Evolutionary conservation across 2,329 filamentous ascomycete genomes (phyloP), one percentile per base, ranked within the genome.

Genomic region (Aureobasidium lini): DNA sequence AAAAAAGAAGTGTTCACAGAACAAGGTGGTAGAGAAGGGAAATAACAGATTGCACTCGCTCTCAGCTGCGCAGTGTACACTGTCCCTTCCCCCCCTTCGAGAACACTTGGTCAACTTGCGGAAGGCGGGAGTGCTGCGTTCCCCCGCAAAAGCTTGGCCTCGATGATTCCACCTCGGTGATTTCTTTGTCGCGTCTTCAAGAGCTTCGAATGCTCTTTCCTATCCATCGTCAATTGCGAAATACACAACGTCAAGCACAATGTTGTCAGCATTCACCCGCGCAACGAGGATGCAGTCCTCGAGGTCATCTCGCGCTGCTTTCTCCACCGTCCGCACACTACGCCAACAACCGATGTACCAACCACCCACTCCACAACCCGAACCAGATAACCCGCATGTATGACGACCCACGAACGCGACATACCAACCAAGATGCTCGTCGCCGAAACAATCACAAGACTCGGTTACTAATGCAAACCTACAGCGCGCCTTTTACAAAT

Each of bases 401-500:
- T 39, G 49, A 31, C 37, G 23, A 23, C 2, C 3, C 23, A 11
- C 23, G 1, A 23, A 23, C 2, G 23, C 23, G 23, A 23, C 23
- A 23, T 23, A 2, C 23, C 23, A 23, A 23, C 18, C 18, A 23
- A 23, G 18, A 23, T 23, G 3, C 18, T 23, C 23, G 23, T 23
- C 23, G 23, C 23, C 23, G 2, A 3, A 23, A 23, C 23, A 23
- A 23, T 23, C 1, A 0, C 23, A 23, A 23, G 2, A 23, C 23
- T 2, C 23, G 2, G 2, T 23, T 23, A 23, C 23, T 23, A 23
- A 23, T 23, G 4, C 23, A 23, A 3, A 2, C 16, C 13, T 6
- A 46, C 60, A 88, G 82, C 74, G 82, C 52, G 76, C 79, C 48
- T 92, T 92, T 75, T 93, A 90, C 77, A 86, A 84, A 69, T 84